These are phyloP conservation scores for Karstenula rhodostoma DNA, from an alignment of 2,329 filamentous ascomycete genomes.

Conservation along the genomic window DNA sequence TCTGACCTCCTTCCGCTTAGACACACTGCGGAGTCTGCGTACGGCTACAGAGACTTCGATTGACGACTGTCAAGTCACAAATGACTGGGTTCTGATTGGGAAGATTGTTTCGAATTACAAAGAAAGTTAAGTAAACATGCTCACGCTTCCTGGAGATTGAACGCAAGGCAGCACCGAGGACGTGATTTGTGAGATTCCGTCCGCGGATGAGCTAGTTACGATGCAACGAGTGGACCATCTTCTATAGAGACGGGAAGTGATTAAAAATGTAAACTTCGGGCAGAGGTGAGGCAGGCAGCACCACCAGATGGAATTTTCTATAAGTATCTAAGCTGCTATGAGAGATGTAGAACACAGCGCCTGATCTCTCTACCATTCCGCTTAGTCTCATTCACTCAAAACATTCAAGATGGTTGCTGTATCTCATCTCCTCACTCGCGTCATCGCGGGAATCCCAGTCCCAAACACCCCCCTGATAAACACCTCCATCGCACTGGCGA, in stretches of 20 bases:
- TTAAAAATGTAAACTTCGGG: neutral
- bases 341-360: neutral
- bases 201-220: neutral
- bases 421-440: constrained; percentile 11
- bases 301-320: neutral
- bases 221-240: neutral
- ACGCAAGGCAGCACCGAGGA: neutral
- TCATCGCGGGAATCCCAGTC: constrained; percentile 46
- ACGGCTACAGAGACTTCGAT: neutral
- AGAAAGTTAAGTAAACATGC: neutral
- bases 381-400: neutral
- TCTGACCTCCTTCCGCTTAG: neutral
- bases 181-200: neutral
- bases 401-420: constrained; percentile 15
- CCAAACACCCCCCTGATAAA: constrained; percentile 49
- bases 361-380: neutral
- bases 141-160: neutral
- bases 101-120: too few relatives aligned
- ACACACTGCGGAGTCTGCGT: neutral
- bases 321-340: neutral
- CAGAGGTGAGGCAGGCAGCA: neutral
- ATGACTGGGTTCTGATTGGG: neutral
- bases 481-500: constrained; percentile 44
- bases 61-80: neutral
- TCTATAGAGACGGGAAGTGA: neutral